These are phyloP conservation scores for Sinapis alba DNA, from an alignment of 441 rosid species.

Conservation along the genomic window DNA sequence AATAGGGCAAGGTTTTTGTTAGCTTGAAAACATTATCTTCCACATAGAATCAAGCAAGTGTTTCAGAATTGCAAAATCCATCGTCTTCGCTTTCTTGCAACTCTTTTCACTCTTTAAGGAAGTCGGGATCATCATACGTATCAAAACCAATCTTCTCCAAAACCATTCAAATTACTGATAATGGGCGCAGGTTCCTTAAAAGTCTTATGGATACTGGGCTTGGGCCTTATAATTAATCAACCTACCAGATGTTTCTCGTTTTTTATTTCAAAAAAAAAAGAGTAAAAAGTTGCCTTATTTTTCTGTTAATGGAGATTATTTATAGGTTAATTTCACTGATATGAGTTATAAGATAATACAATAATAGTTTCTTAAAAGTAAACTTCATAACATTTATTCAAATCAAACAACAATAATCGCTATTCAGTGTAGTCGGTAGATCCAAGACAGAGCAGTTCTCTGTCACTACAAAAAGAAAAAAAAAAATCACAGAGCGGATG, in stretches of 20 bases:
- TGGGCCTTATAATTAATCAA: not conserved
- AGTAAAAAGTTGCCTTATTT: not conserved
- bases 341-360: not conserved
- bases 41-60: slow-evolving; percentile 10
- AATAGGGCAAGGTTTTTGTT: slow-evolving; percentile 4
- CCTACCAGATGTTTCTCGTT: not conserved
- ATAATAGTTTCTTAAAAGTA: not conserved
- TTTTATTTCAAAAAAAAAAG: not conserved
- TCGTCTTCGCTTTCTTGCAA: not conserved
- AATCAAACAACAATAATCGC: not conserved
- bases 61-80: not conserved
- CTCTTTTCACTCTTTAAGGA: not conserved
- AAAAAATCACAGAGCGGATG: not conserved
- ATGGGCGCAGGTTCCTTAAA: not conserved
- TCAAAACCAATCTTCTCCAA: not conserved
- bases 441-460: not conserved
- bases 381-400: not conserved
- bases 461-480: not conserved
- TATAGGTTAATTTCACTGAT: not conserved
- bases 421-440: not conserved
- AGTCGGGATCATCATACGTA: not conserved
- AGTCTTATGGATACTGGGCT: not conserved
- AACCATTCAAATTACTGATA: not conserved
- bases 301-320: not conserved
- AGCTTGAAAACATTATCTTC: not conserved